Conservation (phyloP, 2,329 filamentous ascomycete genomes). For the Aureobasidium sp. region DNA sequence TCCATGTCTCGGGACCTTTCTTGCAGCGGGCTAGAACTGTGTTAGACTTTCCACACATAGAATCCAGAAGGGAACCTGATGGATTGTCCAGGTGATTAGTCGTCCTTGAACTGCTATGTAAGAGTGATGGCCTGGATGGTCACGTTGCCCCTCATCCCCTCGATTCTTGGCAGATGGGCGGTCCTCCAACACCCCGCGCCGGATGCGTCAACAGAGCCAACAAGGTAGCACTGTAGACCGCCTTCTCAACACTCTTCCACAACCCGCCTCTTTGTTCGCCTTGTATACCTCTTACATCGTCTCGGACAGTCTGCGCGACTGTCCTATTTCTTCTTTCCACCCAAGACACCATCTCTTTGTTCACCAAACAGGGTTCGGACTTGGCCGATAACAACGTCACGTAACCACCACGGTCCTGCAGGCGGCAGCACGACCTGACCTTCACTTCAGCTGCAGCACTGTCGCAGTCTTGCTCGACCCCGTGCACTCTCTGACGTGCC, state of each 20-base stretch:
- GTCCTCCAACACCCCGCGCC: not conserved
- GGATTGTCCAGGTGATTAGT: not conserved
- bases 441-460: not conserved
- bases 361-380: not conserved
- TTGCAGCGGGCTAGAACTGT: no score
- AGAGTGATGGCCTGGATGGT: not conserved
- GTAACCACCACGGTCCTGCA: not conserved
- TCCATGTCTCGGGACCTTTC: no score
- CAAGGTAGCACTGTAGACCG: not conserved
- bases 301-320: constrained; percentile 14
- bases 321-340: not conserved
- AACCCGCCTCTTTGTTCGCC: not conserved
- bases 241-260: not conserved
- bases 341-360: not conserved
- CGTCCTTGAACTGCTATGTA: not conserved
- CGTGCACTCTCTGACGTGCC: not conserved
- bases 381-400: constrained; percentile 2
- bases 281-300: not conserved
- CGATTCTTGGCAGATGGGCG: not conserved
- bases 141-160: not conserved
- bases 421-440: constrained; percentile 1
- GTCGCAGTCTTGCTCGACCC: not conserved
- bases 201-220: constrained; percentile 6
- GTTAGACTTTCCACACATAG: no score
- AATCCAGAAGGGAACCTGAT: not conserved